These are phyloP conservation scores for Backusella australiensis DNA, from an alignment of 192 early-diverging fungal genomes.

Conservation along the genomic window DNA sequence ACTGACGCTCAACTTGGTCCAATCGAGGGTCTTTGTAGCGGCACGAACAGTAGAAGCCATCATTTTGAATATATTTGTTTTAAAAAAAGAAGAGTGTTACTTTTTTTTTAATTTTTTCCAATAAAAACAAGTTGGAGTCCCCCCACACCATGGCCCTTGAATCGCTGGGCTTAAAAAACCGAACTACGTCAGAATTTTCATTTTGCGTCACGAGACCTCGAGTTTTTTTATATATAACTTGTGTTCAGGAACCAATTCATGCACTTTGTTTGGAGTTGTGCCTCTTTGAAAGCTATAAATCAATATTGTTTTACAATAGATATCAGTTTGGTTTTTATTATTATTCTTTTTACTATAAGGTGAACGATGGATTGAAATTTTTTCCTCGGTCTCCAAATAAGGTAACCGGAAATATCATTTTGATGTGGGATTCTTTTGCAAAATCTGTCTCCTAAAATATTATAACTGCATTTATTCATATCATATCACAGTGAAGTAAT, in stretches of 20 bases:
- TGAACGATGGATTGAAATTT: too few species aligned
- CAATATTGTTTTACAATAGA: background rate
- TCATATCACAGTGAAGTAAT: too few species aligned
- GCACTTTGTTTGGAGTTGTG: background rate
- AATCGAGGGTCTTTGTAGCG: slow-evolving; percentile 72
- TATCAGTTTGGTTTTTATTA: background rate
- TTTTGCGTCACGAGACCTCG: background rate
- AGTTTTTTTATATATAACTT: background rate
- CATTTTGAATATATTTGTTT: background rate
- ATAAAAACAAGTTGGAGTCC: background rate
- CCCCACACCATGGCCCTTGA: slow-evolving; percentile 2
- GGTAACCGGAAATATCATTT: too few species aligned
- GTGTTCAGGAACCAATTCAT: background rate
- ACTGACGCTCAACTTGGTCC: slow-evolving; percentile 80
- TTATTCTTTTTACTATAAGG: too few species aligned
- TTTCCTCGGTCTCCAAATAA: too few species aligned
- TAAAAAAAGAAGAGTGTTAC: background rate
- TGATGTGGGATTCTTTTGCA: too few species aligned
- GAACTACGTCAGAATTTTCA: background rate
- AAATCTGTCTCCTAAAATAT: too few species aligned
- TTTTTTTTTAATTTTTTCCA: background rate
- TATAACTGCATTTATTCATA: too few species aligned
- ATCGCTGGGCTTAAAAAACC: background rate
- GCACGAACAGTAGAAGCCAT: slow-evolving; percentile 53
- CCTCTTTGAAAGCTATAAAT: too few species aligned